Evolutionary conservation across 305 asterid species (phyloP), one percentile per base, ranked within the genome.

Genomic region (Fraxinus albicans): DNA sequence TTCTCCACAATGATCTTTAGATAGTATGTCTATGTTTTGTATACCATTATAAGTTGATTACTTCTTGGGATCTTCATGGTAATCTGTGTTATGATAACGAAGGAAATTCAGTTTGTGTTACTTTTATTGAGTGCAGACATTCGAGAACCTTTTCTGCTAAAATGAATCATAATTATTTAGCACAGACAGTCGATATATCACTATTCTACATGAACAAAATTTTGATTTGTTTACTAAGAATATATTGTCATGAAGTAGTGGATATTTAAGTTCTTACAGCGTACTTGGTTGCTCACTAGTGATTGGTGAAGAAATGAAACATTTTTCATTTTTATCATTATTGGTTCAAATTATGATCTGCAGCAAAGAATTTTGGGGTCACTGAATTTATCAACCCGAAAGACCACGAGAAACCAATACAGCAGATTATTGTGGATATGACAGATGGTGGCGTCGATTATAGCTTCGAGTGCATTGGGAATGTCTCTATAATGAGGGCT

Each of bases 351-450:
- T 83, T 60, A 73, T 65, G 69, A 69, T 70, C 53, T 73, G 81
- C 94, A 95, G 98, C 98, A 15, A 95, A 97, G 91, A 85, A 90
- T 31, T 94, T 97, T 82, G 99, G 99, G 17, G 99, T 89, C 84
- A 95, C 93, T 81, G 99, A 97, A 86, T 97, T 95, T 79, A 90
- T 90, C 87, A 90, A 90, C 70, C 93, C 93, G 6, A 90, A 88
- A 76, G 91, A 90, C 76, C 90, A 88, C 55, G 93, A 90, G 40
- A 87, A 88, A 82, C 93, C 93, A 72, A 90, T 90, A 80, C 93
- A 90, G 78, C 93, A 90, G 84, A 89, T 90, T 67, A 84, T 90
- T 9, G 85, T 88, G 72, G 91, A 88, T 82, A 75, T 67, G 65
- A 90, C 93, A 4, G 93, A 88, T 25, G 91, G 93, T 50, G 93